phyloP scores from a whole-genome alignment of 805 yeast genomes.

The Candida alai region DNA sequence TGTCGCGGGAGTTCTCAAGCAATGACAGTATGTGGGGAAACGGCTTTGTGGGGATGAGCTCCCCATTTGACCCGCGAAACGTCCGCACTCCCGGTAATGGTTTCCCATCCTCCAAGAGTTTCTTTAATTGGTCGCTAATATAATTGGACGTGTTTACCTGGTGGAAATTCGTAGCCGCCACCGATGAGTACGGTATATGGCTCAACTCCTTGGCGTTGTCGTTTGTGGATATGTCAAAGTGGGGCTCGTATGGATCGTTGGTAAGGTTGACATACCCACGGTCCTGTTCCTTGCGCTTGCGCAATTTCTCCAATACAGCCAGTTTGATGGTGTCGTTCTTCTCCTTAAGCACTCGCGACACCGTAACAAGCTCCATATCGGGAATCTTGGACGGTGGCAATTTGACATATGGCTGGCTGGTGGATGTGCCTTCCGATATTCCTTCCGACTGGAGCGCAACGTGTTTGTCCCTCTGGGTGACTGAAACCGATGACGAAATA shows the following conservation, averaged over 20 bases:
- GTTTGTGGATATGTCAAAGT: conserved; percentile 59
- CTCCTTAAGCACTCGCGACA: conserved; percentile 66
- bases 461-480: conserved; percentile 12
- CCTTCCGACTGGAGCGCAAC: conserved; percentile 9
- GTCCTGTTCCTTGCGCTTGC: conserved; percentile 65
- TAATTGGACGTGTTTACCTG: conserved; percentile 62
- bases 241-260: conserved; percentile 82
- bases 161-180: conserved; percentile 60
- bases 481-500: conserved; percentile 9
- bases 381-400: conserved; percentile 90
- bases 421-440: conserved; percentile 19
- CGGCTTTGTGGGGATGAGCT: conserved; percentile 43
- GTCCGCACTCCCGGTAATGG: conserved; percentile 43
- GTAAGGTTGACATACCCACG: conserved; percentile 79
- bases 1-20: conserved; percentile 24
- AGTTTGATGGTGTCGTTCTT: conserved; percentile 74
- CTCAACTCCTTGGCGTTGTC: conserved; percentile 45
- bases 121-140: conserved; percentile 37
- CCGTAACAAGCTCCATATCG: conserved; percentile 83
- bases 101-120: conserved; percentile 42
- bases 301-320: conserved; percentile 83
- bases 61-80: conserved; percentile 50
- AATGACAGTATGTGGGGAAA: conserved; percentile 47
- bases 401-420: conserved; percentile 75
- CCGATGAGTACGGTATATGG: conserved; percentile 78